Evolutionary conservation across 108 stramenopile species (phyloP).

Genomic region (Fistulifera pelliculosa): DNA sequence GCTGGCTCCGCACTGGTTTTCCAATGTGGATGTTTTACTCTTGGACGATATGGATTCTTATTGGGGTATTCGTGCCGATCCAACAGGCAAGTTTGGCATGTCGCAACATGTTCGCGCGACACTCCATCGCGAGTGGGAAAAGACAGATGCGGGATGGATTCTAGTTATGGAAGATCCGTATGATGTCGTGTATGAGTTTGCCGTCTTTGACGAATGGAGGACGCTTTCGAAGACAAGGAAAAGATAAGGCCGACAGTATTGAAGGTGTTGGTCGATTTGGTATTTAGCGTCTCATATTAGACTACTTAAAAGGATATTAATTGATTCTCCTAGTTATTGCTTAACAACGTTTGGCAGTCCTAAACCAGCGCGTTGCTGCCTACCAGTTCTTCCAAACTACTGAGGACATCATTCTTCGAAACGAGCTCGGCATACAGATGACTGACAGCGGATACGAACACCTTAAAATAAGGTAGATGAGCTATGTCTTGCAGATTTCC

Average conservation of each 20-base stretch:
- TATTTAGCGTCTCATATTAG: slow-evolving; percentile 15
- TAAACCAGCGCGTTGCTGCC: no score
- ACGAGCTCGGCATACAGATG: slow-evolving; percentile 66
- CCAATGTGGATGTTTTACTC: slow-evolving; percentile 44
- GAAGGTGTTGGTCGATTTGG: slow-evolving; percentile 70
- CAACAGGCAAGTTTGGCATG: slow-evolving; percentile 32
- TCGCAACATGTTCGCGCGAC: slow-evolving; percentile 16
- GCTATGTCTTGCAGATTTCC: slow-evolving; percentile 42
- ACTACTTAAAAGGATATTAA: no score
- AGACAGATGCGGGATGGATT: slow-evolving; percentile 18
- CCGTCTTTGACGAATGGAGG: slow-evolving; percentile 53
- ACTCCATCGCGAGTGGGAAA: slow-evolving; percentile 23
- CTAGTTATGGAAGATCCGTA: slow-evolving; percentile 21
- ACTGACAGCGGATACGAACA: slow-evolving; percentile 42
- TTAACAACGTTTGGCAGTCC: no score
- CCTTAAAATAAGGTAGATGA: slow-evolving; percentile 21
- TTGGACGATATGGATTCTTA: slow-evolving; percentile 50
- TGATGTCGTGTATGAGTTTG: slow-evolving; percentile 48
- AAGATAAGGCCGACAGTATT: slow-evolving; percentile 23
- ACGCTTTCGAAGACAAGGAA: slow-evolving; percentile 45
- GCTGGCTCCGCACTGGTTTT: slow-evolving; percentile 45
- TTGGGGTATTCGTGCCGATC: slow-evolving; percentile 48
- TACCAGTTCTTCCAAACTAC: slow-evolving; percentile 29
- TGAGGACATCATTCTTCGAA: slow-evolving; percentile 42
- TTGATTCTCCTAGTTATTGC: no score